phyloP scores from a whole-genome alignment of 345 rosid genomes.

The Durio zibethinus region DNA sequence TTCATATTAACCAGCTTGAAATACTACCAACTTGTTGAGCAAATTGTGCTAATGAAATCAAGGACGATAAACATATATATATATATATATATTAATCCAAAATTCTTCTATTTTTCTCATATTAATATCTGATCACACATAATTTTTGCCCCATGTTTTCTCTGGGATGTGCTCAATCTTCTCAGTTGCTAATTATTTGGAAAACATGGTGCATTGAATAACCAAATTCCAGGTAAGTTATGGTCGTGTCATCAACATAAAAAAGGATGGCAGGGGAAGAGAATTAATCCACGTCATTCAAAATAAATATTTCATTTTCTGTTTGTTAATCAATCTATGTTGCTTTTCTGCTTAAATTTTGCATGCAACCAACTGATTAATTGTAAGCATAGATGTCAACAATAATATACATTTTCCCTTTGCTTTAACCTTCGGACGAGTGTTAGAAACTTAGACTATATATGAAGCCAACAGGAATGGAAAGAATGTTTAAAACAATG shows the following conservation, averaged over 20 bases:
- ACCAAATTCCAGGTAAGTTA: neutral
- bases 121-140: too few relatives aligned
- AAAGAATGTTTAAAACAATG: too few relatives aligned
- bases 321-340: neutral
- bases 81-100: too few relatives aligned
- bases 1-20: neutral
- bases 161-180: neutral
- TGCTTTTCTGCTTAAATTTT: neutral
- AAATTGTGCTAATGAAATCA: neutral
- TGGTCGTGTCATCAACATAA: neutral
- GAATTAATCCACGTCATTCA: too few relatives aligned
- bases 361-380: neutral
- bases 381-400: neutral
- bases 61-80: neutral
- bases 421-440: too few relatives aligned
- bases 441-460: too few relatives aligned
- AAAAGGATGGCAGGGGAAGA: neutral
- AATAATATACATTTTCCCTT: too few relatives aligned
- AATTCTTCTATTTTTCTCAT: neutral
- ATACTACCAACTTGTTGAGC: neutral
- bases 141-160: neutral
- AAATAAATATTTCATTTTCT: neutral
- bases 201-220: neutral
- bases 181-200: neutral
- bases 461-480: too few relatives aligned